Evolutionary conservation across 2,329 filamentous ascomycete genomes (phyloP).

Genomic region (Ceratocystis cubensis): DNA sequence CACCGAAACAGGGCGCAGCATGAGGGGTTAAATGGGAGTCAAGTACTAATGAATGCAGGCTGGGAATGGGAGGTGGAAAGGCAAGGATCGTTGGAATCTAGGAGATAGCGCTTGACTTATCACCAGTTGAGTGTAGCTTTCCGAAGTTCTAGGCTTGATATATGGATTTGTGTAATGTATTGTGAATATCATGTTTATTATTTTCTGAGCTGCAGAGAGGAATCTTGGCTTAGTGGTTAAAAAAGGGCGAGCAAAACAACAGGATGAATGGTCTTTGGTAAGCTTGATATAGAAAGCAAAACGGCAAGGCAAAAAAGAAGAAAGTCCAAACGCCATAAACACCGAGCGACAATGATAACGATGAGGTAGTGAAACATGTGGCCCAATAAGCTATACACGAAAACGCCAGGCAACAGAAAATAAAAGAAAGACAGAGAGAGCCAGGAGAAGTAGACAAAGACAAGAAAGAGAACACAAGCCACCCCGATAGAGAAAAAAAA

Average conservation of each 20-base stretch:
- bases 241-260: background rate
- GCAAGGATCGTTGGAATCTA: too few relatives aligned
- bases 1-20: background rate
- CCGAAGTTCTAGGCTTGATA: too few relatives aligned
- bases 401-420: conserved; percentile 8
- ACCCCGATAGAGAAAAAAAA: background rate
- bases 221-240: too few relatives aligned
- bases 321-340: conserved; percentile 10
- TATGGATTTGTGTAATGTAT: too few relatives aligned
- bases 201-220: too few relatives aligned
- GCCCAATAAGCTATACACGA: background rate
- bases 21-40: background rate
- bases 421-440: background rate
- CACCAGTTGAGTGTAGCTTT: too few relatives aligned
- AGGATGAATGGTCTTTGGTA: background rate
- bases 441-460: background rate
- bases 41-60: background rate
- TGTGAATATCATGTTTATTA: too few relatives aligned
- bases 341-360: conserved; percentile 4
- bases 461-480: background rate
- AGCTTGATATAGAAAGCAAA: background rate
- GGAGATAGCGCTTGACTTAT: too few relatives aligned
- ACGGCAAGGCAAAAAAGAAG: background rate
- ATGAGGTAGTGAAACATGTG: conserved; percentile 3
- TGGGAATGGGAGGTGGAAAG: background rate